phyloP scores from a whole-genome alignment of 2,329 filamentous ascomycete species.

The Penicillium sp. region DNA sequence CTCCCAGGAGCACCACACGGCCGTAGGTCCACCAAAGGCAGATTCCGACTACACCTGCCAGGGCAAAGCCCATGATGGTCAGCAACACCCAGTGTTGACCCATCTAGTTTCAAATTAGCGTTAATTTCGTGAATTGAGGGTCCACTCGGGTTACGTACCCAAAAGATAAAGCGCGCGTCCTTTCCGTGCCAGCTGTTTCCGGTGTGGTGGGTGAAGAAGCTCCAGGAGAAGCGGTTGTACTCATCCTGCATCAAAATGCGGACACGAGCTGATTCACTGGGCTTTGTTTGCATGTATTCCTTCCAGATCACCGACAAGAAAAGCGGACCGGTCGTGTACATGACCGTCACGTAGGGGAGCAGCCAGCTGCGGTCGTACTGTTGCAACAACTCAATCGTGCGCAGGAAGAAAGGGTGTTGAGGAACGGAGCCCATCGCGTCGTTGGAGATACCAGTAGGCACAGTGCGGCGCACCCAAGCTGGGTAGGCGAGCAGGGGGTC shows the following conservation, averaged over 20 bases:
- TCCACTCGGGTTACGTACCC: slow-evolving; percentile 44
- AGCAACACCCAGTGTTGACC: slow-evolving; percentile 58
- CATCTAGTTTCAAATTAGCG: slow-evolving; percentile 40
- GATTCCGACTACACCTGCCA: slow-evolving; percentile 51
- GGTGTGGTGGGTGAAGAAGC: slow-evolving; percentile 68
- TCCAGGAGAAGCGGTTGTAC: slow-evolving; percentile 68
- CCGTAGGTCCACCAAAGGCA: slow-evolving; percentile 54
- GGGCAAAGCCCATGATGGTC: slow-evolving; percentile 52
- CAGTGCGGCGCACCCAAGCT: slow-evolving; percentile 69
- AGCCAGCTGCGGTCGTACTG: slow-evolving; percentile 70
- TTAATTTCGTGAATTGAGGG: background rate
- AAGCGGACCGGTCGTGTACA: slow-evolving; percentile 75
- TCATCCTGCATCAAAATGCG: slow-evolving; percentile 70
- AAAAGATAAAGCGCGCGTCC: slow-evolving; percentile 66
- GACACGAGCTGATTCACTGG: slow-evolving; percentile 54
- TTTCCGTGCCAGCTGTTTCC: slow-evolving; percentile 67
- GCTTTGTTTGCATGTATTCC: slow-evolving; percentile 61
- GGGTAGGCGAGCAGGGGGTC: slow-evolving; percentile 69
- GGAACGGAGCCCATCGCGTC: slow-evolving; percentile 75
- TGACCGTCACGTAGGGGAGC: slow-evolving; percentile 73
- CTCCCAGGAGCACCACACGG: slow-evolving; percentile 44
- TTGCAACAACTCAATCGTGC: slow-evolving; percentile 67
- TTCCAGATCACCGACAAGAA: slow-evolving; percentile 77
- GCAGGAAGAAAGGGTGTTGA: slow-evolving; percentile 72
- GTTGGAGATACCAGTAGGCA: slow-evolving; percentile 77